phyloP scores from a whole-genome alignment of 257 asterid species.

The Orobanche coerulescens region DNA sequence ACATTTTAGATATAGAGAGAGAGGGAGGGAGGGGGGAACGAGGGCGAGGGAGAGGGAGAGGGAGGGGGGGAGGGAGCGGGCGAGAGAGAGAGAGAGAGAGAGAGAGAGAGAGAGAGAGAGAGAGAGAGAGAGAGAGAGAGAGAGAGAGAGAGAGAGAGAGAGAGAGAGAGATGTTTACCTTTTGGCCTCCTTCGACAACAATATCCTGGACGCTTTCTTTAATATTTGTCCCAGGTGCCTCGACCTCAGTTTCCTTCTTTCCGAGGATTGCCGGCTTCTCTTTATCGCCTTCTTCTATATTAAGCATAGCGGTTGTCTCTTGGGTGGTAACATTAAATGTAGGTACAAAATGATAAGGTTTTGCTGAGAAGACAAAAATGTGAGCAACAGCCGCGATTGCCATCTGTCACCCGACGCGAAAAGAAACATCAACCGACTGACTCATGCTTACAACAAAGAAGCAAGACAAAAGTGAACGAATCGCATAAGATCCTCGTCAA shows the following conservation, averaged over 20 bases:
- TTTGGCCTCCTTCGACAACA: conserved; percentile 88
- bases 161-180: conserved; percentile 28
- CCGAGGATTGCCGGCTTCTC: conserved; percentile 49
- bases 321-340: conserved; percentile 38
- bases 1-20: no score
- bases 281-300: conserved; percentile 40
- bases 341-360: conserved; percentile 58
- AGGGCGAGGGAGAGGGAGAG: no score
- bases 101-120: no score
- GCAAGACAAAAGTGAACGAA: no score
- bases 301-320: conserved; percentile 40
- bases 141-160: no score
- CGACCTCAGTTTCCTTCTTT: conserved; percentile 55
- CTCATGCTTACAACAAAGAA: no score
- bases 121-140: no score
- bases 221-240: conserved; percentile 81
- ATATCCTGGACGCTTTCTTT: conserved; percentile 90
- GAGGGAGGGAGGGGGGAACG: no score
- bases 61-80: no score
- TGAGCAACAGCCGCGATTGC: conserved; percentile 94
- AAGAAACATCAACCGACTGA: no score
- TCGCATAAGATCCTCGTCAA: no score
- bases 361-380: conserved; percentile 75
- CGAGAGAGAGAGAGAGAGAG: no score
- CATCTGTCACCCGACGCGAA: conserved; percentile 43